These are phyloP conservation scores for Alisma plantagoaquatica DNA, from an alignment of 106 monocot genomes.

Conservation along the genomic window DNA sequence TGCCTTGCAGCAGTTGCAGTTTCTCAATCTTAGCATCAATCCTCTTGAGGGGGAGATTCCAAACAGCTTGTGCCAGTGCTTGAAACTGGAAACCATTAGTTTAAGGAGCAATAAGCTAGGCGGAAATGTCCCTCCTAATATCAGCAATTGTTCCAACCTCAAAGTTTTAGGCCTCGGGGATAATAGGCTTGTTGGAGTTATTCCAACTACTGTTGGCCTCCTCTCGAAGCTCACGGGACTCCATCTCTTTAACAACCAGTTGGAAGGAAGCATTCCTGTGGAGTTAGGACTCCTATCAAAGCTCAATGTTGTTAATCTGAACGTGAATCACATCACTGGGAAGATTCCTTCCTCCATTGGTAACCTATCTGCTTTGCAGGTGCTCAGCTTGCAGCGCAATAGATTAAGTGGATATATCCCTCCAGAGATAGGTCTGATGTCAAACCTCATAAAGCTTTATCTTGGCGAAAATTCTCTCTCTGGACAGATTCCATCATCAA, in stretches of 20 bases:
- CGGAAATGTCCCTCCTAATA: not conserved
- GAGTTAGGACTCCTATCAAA: not conserved
- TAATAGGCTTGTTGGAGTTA: not conserved
- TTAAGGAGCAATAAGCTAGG: not conserved
- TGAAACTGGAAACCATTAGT: not conserved
- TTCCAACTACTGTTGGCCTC: not conserved
- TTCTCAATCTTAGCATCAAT: slow-evolving; percentile 2
- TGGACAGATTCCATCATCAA: slow-evolving; percentile 6
- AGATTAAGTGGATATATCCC: slow-evolving; percentile 5
- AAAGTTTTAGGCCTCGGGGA: not conserved
- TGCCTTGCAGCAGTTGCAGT: not conserved
- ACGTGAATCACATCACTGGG: not conserved
- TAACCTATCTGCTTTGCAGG: not conserved
- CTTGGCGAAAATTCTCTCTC: slow-evolving; percentile 10
- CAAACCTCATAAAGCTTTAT: not conserved
- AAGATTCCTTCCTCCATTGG: not conserved
- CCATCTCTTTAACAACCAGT: slow-evolving; percentile 1
- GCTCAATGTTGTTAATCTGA: not conserved
- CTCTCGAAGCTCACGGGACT: not conserved
- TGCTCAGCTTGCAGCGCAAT: not conserved
- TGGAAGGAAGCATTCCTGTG: slow-evolving; percentile 2
- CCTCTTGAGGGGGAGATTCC: not conserved
- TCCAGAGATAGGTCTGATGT: not conserved
- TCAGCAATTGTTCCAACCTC: not conserved
- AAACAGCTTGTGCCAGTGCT: not conserved